Evolutionary conservation across 1,284 basidiomycete species (phyloP).

Genomic region (Ganoderma resinaceum): DNA sequence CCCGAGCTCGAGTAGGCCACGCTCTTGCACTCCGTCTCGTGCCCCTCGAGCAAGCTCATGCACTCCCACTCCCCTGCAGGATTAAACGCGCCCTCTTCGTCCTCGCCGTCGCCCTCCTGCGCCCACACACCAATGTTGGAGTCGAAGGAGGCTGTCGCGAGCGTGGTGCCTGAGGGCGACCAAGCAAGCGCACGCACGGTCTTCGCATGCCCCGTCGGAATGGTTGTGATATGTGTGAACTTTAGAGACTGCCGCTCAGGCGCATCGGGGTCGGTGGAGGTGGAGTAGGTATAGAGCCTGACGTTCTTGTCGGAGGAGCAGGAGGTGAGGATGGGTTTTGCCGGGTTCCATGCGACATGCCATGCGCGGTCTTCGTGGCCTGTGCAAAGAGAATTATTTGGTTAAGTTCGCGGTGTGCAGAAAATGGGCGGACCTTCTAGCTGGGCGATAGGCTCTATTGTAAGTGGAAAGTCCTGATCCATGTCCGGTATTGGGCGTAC

Average conservation of each 20-base stretch:
- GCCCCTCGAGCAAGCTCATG: conserved; percentile 89
- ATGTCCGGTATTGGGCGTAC: background rate
- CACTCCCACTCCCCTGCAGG: conserved; percentile 81
- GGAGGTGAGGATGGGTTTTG: conserved; percentile 83
- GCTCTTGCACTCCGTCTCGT: conserved; percentile 98
- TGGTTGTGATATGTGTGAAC: conserved; percentile 68
- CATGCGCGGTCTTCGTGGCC: conserved; percentile 91
- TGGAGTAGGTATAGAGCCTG: conserved; percentile 79
- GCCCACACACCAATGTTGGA: conserved; percentile 95
- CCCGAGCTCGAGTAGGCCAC: conserved; percentile 88
- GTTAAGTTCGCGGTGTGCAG: conserved; percentile 2
- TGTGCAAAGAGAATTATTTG: conserved; percentile 29
- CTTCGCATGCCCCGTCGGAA: conserved; percentile 87
- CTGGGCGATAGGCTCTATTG: conserved; percentile 1
- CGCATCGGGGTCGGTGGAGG: conserved; percentile 33
- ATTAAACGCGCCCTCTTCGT: conserved; percentile 49
- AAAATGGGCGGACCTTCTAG: conserved; percentile 8
- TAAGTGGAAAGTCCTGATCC: conserved; percentile 8
- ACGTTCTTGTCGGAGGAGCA: conserved; percentile 96
- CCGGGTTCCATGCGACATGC: conserved; percentile 93
- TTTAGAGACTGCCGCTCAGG: conserved; percentile 35
- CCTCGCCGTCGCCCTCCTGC: conserved; percentile 54
- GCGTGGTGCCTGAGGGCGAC: conserved; percentile 86
- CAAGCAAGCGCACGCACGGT: conserved; percentile 93
- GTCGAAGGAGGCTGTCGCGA: conserved; percentile 98